Evolutionary conservation across 2,329 filamentous ascomycete genomes (phyloP).

Genomic region (Clarireedia homoeocarpa): DNA sequence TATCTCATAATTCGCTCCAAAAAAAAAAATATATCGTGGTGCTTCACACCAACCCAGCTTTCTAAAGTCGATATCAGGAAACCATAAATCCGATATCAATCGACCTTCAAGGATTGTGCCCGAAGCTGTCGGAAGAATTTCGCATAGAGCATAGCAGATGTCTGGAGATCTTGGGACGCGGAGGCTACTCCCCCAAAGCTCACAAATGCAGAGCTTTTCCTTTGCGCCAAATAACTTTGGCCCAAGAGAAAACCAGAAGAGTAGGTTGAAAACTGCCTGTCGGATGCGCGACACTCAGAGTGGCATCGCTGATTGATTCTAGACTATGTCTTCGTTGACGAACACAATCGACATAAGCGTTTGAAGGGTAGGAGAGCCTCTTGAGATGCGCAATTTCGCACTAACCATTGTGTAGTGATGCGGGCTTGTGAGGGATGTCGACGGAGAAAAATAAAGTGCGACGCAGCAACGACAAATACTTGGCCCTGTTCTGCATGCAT

Average conservation of each 20-base stretch:
- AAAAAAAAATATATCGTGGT: neutral
- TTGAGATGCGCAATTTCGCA: neutral
- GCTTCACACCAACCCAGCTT: neutral
- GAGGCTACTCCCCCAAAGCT: constrained; percentile 57
- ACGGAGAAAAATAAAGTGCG: constrained; percentile 95
- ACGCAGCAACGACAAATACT: constrained; percentile 91
- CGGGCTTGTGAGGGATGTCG: constrained; percentile 93
- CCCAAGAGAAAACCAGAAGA: constrained; percentile 74
- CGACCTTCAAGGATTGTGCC: neutral
- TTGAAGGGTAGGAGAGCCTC: constrained; percentile 65
- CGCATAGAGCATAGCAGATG: constrained; percentile 36
- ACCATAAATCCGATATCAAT: neutral
- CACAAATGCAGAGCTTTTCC: constrained; percentile 66
- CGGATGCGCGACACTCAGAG: neutral
- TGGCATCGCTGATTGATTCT: constrained; percentile 28
- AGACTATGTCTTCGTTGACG: constrained; percentile 99
- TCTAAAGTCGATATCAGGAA: neutral
- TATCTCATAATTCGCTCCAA: neutral
- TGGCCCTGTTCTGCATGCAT: constrained; percentile 96
- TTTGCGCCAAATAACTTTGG: constrained; percentile 60
- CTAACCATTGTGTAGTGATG: constrained; percentile 62
- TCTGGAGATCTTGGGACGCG: constrained; percentile 54
- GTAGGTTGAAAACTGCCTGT: constrained; percentile 42
- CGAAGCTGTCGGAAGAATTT: neutral
- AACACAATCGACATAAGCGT: constrained; percentile 95